Percentiles rank a stretch among this genome's conserved stretches.
Evolutionary conservation across 192 early-diverging fungal species (phyloP).

Genomic region (Gaertneriomyces sp.): DNA sequence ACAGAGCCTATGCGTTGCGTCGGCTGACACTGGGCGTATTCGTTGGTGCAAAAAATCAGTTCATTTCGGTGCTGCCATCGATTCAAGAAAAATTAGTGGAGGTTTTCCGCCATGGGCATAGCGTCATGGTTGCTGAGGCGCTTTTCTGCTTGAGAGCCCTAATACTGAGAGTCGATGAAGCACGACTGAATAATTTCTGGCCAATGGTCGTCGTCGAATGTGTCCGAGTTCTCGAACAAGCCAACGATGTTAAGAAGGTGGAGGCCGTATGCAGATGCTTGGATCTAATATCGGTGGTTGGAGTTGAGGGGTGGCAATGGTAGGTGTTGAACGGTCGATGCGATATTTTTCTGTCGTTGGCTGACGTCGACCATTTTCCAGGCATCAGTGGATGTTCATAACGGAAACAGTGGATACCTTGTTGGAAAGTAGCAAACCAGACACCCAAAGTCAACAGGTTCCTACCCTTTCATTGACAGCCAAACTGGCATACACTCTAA

Average conservation of each 20-base stretch:
- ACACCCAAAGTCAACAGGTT: no score
- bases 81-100: constrained; percentile 89
- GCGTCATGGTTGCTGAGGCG: constrained; percentile 72
- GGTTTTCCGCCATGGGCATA: constrained; percentile 67
- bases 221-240: constrained; percentile 61
- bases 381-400: constrained; percentile 95
- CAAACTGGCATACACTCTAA: no score
- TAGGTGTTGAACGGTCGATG: constrained; percentile 32
- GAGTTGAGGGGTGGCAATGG: constrained; percentile 81
- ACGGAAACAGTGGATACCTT: constrained; percentile 76
- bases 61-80: constrained; percentile 68
- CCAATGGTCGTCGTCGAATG: constrained; percentile 86
- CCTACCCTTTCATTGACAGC: no score
- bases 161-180: constrained; percentile 71
- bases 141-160: constrained; percentile 80
- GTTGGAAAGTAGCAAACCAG: neutral
- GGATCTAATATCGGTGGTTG: constrained; percentile 75
- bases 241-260: constrained; percentile 45
- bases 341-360: neutral
- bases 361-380: constrained; percentile 23
- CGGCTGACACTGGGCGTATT: constrained; percentile 77
- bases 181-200: constrained; percentile 87
- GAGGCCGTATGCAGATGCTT: constrained; percentile 86
- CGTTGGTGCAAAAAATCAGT: constrained; percentile 71
- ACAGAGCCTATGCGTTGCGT: constrained; percentile 66